Evolutionary conservation across 306 rosid species (phyloP), one percentile per base, ranked within the genome.

Genomic region (Astragalus glycyphyllos): DNA sequence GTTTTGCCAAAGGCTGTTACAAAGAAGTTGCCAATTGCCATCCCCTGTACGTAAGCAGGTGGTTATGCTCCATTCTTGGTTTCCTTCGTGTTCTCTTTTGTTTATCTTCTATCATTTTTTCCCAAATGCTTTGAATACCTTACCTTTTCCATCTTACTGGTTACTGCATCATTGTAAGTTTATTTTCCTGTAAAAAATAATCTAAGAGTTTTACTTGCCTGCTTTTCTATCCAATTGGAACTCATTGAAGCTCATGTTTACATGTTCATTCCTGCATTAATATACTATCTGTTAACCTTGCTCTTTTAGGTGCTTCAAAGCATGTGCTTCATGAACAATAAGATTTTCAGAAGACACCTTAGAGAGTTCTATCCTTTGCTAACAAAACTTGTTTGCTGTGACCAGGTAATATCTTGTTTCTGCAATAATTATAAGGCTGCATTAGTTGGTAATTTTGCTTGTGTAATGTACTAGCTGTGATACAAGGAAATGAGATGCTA

Each of bases 301-400:
- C 65, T 71, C 51, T 61, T 87, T 63, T 87, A 95, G 99, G 97
- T 95, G 75, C 87, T 95, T 71, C 86, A 86, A 55, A 86, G 89
- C 89, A 91, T 95, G 99, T 78, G 96, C 83, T 84, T 61, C 74
- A 95, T 95, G 96, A 95, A 91, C 87, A 83, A 58, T 82, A 84
- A 79, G 82, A 84, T 95, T 72, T 95, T 95, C 86, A 84, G 86
- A 82, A 89, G 93, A 80, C 96, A 95, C 81, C 75, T 95, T 38
- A 88, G 97, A 73, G 96, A 95, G 61, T 82, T 95, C 78, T 95
- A 95, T 79, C 99, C 99, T 57, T 77, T 89, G 90, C 92, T 95
- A 60, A 95, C 97, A 35, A 91, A 84, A 71, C 97, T 95, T 68
- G 90, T 95, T 42, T 91, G 97, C 85, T 95, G 97, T 31, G 97